Evolutionary conservation across 805 yeast species (phyloP).

Genomic region (Jamesozyma rosinii): DNA sequence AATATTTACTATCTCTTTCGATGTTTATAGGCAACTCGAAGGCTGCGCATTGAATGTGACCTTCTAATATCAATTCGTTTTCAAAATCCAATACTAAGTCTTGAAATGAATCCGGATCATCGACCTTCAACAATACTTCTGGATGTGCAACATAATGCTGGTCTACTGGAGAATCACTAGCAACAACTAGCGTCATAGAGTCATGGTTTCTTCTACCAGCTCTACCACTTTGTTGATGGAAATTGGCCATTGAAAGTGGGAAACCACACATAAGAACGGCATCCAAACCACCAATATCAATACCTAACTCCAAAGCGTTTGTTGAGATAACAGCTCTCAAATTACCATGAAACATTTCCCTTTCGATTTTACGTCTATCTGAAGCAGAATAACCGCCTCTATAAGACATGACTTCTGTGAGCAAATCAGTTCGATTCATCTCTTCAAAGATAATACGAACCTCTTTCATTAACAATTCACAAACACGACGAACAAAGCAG

Average conservation of each 20-base stretch:
- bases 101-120: slow-evolving; percentile 48
- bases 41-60: slow-evolving; percentile 92
- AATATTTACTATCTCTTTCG: slow-evolving; percentile 47
- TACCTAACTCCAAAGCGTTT: slow-evolving; percentile 90
- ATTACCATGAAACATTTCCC: slow-evolving; percentile 81
- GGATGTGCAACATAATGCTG: slow-evolving; percentile 65
- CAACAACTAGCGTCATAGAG: slow-evolving; percentile 76
- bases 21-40: slow-evolving; percentile 63
- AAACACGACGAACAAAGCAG: slow-evolving; percentile 75
- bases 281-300: slow-evolving; percentile 88
- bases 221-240: slow-evolving; percentile 94
- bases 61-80: slow-evolving; percentile 55
- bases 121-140: slow-evolving; percentile 21
- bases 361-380: slow-evolving; percentile 81
- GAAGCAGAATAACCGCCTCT: slow-evolving; percentile 88
- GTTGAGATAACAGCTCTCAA: slow-evolving; percentile 85
- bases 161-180: slow-evolving; percentile 76
- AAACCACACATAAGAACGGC: slow-evolving; percentile 90
- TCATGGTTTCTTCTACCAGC: slow-evolving; percentile 88
- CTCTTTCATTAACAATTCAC: slow-evolving; percentile 82
- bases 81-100: slow-evolving; percentile 53
- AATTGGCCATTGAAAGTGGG: slow-evolving; percentile 75
- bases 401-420: slow-evolving; percentile 76
- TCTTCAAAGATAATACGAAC: slow-evolving; percentile 48
- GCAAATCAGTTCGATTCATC: slow-evolving; percentile 36